Evolutionary conservation across 306 rosid species (phyloP), one percentile per base, ranked within the genome.

Genomic region (Vigna unguiculata): DNA sequence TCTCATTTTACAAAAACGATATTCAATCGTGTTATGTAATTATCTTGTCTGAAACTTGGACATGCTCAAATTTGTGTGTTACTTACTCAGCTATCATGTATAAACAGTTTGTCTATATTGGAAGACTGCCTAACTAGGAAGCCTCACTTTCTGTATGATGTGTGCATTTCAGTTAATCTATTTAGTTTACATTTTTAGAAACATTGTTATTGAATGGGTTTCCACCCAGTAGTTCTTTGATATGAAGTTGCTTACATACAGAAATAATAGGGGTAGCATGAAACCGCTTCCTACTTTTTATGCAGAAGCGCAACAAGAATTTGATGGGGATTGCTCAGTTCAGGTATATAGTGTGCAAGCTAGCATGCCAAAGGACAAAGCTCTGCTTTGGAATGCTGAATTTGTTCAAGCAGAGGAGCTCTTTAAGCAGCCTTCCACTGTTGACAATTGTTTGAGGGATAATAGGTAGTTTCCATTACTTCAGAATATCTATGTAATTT

Each of bases 261-360:
- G 78, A 74, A 61, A 76, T 74, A 75, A 52, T 40, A 40, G 12
- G 53, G 61, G 57, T 77, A 58, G 63, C 47, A 13, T 63, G 46
- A 72, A 48, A 41, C 61, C 40, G 47, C 43, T 83, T 82, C 62
- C 30, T 32, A 24, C 0, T 22, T 77, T 78, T 84, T 83, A 34
- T 87, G 88, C 97, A 96, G 99, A 96, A 68, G 97, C 93, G 41
- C 89, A 86, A 69, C 78, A 86, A 84, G 96, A 91, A 58, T 92
- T 92, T 86, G 96, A 88, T 71, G 96, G 89, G 15, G 78, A 80
- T 84, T 91, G 91, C 86, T 96, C 99, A 3, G 84, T 92, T 59
- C 96, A 90, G 71, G 92, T 96, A 49, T 96, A 96, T 70, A 92
- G 99, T 71, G 99, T 96, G 80, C 99, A 96, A 79, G 86, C 91